phyloP scores from a whole-genome alignment of 352 stramenopile species.

The Pythium aphanidermatum region DNA sequence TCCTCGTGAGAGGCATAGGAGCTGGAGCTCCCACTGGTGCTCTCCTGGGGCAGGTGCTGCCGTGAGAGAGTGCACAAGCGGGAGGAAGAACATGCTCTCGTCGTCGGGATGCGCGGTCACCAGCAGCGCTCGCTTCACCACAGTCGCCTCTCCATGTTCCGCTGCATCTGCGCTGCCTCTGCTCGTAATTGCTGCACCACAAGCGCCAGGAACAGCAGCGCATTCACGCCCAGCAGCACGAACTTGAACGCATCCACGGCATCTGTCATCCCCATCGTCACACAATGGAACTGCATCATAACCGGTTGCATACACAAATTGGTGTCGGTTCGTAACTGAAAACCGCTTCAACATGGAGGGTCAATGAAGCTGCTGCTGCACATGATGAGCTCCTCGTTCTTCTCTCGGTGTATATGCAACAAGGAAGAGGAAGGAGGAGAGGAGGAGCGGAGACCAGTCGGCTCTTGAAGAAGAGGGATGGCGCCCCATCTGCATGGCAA shows the following conservation, averaged over 20 bases:
- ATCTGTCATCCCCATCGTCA: slow-evolving; percentile 22
- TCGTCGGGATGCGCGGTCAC: slow-evolving; percentile 96
- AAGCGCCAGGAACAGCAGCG: slow-evolving; percentile 47
- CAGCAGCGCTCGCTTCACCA: slow-evolving; percentile 52
- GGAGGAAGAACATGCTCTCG: slow-evolving; percentile 97
- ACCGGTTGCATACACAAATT: too few species aligned
- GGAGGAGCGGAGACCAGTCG: too few species aligned
- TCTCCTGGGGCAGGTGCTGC: slow-evolving; percentile 6
- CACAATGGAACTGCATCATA: too few species aligned
- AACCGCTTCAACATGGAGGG: too few species aligned
- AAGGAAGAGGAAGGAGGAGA: too few species aligned
- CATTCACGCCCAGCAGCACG: slow-evolving; percentile 49
- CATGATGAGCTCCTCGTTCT: too few species aligned
- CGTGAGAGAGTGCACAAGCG: slow-evolving; percentile 70
- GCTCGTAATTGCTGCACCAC: slow-evolving; percentile 11
- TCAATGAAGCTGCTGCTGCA: too few species aligned
- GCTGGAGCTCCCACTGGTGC: slow-evolving; percentile 47
- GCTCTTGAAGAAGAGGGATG: too few species aligned
- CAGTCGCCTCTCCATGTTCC: not conserved
- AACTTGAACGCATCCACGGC: slow-evolving; percentile 54
- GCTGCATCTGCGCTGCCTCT: slow-evolving; percentile 1
- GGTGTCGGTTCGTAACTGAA: too few species aligned
- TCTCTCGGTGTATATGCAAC: too few species aligned
- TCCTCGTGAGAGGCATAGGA: slow-evolving; percentile 90
- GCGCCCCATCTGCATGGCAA: too few species aligned